Percentiles rank a stretch among this genome's conserved stretches.
phyloP scores from a whole-genome alignment of 345 rosid genomes.

The Camelina laxa region DNA sequence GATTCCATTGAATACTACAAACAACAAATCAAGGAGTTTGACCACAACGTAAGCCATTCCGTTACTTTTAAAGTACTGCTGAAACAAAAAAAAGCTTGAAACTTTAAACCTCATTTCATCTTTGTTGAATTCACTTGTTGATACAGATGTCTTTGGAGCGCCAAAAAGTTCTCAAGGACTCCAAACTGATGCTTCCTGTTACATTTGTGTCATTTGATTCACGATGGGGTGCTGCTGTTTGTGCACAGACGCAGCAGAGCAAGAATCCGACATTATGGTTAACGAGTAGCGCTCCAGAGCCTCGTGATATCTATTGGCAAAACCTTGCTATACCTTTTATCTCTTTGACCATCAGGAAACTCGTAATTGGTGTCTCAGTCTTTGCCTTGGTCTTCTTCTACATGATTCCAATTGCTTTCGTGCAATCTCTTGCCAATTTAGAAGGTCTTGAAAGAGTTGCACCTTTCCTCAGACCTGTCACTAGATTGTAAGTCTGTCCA shows the following conservation, averaged over 20 bases:
- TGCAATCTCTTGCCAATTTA: constrained; percentile 95
- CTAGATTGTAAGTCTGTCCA: constrained; percentile 71
- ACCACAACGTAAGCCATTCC: constrained; percentile 57
- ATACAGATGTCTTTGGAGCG: constrained; percentile 80
- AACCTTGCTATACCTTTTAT: constrained; percentile 93
- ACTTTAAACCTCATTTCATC: background rate
- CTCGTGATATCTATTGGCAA: constrained; percentile 93
- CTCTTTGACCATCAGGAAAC: constrained; percentile 78
- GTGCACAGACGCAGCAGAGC: constrained; percentile 98
- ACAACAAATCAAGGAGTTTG: constrained; percentile 61
- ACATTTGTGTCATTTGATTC: constrained; percentile 91
- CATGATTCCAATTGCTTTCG: constrained; percentile 99
- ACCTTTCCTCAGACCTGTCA: constrained; percentile 95
- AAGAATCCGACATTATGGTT: constrained; percentile 89
- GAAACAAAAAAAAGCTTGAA: background rate
- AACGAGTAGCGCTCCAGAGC: constrained; percentile 96
- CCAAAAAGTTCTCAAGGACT: constrained; percentile 67
- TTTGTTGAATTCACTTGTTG: background rate
- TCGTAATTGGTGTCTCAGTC: constrained; percentile 68
- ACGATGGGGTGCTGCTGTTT: constrained; percentile 97
- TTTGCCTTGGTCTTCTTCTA: constrained; percentile 93
- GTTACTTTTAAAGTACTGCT: background rate
- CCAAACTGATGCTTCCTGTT: constrained; percentile 76
- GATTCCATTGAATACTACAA: constrained; percentile 86
- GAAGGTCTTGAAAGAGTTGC: constrained; percentile 91